Percentiles rank a stretch among this genome's conserved stretches.
Evolutionary conservation across 1,284 basidiomycete genomes (phyloP).

Genomic region (Anthracocystis panici-leucophaei): DNA sequence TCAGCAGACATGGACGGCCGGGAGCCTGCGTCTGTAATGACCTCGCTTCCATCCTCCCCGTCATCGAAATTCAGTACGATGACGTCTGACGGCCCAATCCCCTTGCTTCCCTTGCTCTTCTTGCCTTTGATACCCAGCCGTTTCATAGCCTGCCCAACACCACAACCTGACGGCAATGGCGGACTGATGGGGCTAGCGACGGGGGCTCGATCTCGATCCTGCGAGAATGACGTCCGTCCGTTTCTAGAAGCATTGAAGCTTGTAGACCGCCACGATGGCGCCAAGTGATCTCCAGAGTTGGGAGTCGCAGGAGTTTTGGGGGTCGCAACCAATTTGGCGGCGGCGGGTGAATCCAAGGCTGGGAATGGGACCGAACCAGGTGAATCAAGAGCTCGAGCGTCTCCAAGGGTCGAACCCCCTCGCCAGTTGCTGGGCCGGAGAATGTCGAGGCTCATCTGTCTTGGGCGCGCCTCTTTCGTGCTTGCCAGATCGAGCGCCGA

Average conservation of each 20-base stretch:
- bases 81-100: conserved; percentile 35
- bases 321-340: conserved; percentile 6
- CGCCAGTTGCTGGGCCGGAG: conserved; percentile 13
- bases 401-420: background rate
- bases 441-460: conserved; percentile 27
- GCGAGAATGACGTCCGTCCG: conserved; percentile 41
- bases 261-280: conserved; percentile 36
- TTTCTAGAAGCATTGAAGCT: conserved; percentile 20
- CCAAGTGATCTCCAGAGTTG: conserved; percentile 21
- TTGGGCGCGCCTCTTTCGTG: background rate
- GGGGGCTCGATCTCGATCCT: conserved; percentile 44
- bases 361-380: conserved; percentile 15
- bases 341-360: conserved; percentile 9
- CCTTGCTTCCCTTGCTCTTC: conserved; percentile 27
- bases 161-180: conserved; percentile 15
- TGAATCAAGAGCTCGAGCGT: background rate
- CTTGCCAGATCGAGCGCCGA: conserved; percentile 16
- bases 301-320: conserved; percentile 28
- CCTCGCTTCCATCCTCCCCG: background rate
- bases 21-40: background rate
- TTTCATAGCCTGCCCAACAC: conserved; percentile 33
- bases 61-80: conserved; percentile 22
- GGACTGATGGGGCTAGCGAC: conserved; percentile 47
- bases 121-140: conserved; percentile 25
- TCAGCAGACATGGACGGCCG: conserved; percentile 35